Evolutionary conservation across 352 stramenopile species (phyloP), one percentile per base, ranked within the genome.

Genomic region (Globisporangium iwayamae): DNA sequence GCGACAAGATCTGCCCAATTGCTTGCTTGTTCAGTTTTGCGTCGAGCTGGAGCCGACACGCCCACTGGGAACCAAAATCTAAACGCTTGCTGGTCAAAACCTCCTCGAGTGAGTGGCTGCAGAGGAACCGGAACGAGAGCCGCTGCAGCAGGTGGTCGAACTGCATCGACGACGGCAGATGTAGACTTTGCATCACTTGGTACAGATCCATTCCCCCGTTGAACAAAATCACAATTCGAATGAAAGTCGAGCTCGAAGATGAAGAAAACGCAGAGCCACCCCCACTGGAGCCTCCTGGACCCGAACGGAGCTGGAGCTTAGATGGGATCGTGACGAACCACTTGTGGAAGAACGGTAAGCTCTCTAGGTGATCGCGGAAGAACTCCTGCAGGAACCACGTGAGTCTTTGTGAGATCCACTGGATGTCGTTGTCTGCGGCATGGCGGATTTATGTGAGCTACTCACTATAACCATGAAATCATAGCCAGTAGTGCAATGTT

Each of bases 201-300:
- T 70, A 75, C 45, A 71, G 66, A 59, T 75, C 69, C 45, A 74
- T 61, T 28, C 68, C 65, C 1, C 81, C 75, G 3, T 73, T 81
- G 48, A 91, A 90, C 10, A 92, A 60, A 2, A 92, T 45, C n/a
- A 90, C 79, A 9, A 92, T 46, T 11, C 83, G 83, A 68, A 90
- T 71, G n/a, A 90, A 69, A 0, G 32, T 47, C 11, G 61, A 43
- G 36, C 50, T 60, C 10, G 47, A 67, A 8, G 56, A 67, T 0
- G 59, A 67, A 0, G 71, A 56, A 16, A 64, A 60, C 45, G 58
- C 16, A 61, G 57, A 62, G 2, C 28, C 48, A 25, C 60, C 59
- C 3, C 66, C 68, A 22, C 66, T 45, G 20, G 46, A 47, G 46
- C 55, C 51, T 46, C 68, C 65, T 43, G 65, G 62, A 1, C 73